Conservation (phyloP, 495 filamentous ascomycete genomes). For the Patellaria atrata region DNA sequence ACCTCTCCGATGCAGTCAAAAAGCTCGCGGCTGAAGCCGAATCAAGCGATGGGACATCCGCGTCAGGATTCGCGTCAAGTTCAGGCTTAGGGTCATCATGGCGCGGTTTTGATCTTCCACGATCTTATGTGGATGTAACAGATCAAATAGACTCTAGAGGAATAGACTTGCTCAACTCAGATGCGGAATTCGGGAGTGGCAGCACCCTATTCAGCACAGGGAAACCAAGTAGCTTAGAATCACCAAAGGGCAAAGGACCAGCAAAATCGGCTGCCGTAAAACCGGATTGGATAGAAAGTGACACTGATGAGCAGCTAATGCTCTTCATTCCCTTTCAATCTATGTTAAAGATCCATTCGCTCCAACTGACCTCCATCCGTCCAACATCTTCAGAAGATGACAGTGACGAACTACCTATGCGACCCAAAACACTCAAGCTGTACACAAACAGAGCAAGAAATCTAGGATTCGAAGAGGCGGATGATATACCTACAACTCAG, state of each 20-base stretch:
- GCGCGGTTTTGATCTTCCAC: slow-evolving; percentile 59
- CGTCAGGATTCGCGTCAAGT: slow-evolving; percentile 30
- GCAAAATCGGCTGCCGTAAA: slow-evolving; percentile 30
- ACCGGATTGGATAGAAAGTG: slow-evolving; percentile 89
- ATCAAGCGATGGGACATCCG: slow-evolving; percentile 31
- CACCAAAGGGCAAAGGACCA: slow-evolving; percentile 36
- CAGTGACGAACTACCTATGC: slow-evolving; percentile 59
- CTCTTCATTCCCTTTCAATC: slow-evolving; percentile 83
- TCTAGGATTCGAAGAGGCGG: slow-evolving; percentile 89
- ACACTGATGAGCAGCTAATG: slow-evolving; percentile 97
- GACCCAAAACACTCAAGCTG: slow-evolving; percentile 71
- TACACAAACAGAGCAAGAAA: slow-evolving; percentile 79
- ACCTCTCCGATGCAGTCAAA: slow-evolving; percentile 53
- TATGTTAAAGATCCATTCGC: slow-evolving; percentile 76
- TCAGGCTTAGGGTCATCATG: slow-evolving; percentile 32
- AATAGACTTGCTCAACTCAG: slow-evolving; percentile 75
- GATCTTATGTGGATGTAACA: slow-evolving; percentile 72
- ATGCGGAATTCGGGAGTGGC: slow-evolving; percentile 51
- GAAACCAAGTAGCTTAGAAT: slow-evolving; percentile 49
- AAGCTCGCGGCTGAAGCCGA: slow-evolving; percentile 60
- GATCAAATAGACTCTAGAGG: slow-evolving; percentile 63
- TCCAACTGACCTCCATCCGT: slow-evolving; percentile 76
- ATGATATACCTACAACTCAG: slow-evolving; percentile 68
- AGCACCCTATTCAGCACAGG: slow-evolving; percentile 54
- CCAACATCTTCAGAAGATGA: slow-evolving; percentile 34